Evolutionary conservation across 345 rosid species (phyloP).

Genomic region (Schrenkiella parvula): DNA sequence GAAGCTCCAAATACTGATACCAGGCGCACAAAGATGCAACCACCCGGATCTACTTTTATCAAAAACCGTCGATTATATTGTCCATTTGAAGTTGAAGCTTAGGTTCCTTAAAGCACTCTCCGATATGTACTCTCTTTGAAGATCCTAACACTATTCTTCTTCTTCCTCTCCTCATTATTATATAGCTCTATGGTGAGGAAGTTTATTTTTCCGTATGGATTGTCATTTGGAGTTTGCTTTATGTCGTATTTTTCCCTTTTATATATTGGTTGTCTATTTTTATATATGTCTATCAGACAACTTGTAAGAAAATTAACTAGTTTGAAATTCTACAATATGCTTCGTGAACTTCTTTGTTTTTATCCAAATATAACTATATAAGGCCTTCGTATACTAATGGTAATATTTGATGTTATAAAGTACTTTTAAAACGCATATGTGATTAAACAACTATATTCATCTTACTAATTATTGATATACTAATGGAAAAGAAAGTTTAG

Average conservation of each 20-base stretch:
- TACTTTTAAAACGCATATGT: too few species aligned
- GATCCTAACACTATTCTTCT: not conserved
- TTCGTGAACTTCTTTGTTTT: not conserved
- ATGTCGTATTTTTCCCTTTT: not conserved
- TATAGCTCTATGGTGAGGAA: not conserved
- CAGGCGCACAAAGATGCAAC: constrained; percentile 56
- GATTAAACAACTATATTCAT: not conserved
- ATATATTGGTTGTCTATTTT: not conserved
- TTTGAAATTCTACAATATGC: not conserved
- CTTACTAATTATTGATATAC: not conserved
- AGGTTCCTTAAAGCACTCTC: constrained; percentile 54
- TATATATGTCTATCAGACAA: not conserved
- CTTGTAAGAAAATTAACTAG: not conserved
- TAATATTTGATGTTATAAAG: not conserved
- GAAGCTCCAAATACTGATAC: constrained; percentile 63
- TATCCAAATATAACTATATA: not conserved
- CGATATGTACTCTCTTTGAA: constrained; percentile 37
- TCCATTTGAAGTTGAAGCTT: constrained; percentile 58
- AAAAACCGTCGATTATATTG: constrained; percentile 59
- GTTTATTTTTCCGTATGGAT: not conserved
- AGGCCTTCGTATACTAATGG: not conserved
- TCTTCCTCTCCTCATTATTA: not conserved
- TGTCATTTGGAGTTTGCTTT: constrained; percentile 4
- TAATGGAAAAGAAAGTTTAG: not conserved
- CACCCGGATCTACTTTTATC: constrained; percentile 54